A percentile compares a stretch with the other conserved stretches of the same genome.
These are phyloP conservation scores for Boeremia exigua DNA, from an alignment of 2,329 filamentous ascomycete genomes.

Conservation along the genomic window DNA sequence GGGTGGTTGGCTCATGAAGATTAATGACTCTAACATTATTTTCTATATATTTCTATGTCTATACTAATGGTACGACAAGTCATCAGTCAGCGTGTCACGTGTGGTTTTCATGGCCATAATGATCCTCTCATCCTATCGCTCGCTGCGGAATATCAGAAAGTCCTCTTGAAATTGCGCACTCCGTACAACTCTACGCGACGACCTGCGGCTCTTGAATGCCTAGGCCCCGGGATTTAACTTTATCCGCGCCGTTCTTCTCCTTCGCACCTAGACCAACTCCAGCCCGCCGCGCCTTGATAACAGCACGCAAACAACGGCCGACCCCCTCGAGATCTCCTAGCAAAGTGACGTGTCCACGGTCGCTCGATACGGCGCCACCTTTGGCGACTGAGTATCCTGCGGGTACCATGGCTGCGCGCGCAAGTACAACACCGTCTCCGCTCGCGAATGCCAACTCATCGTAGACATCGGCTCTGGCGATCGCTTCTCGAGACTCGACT, in stretches of 20 bases:
- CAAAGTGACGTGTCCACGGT: conserved; percentile 86
- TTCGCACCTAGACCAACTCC: conserved; percentile 75
- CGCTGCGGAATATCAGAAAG: too few relatives aligned
- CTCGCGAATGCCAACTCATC: conserved; percentile 86
- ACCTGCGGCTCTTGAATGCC: conserved; percentile 5
- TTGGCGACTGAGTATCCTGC: conserved; percentile 76
- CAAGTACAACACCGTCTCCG: conserved; percentile 88
- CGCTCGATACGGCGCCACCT: conserved; percentile 77
- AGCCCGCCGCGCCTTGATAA: conserved; percentile 71
- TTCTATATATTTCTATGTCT: too few relatives aligned
- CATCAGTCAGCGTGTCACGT: too few relatives aligned
- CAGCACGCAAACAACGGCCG: conserved; percentile 72
- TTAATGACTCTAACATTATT: too few relatives aligned
- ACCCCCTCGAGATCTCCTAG: conserved; percentile 84
- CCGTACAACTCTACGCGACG: background rate
- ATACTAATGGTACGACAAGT: too few relatives aligned
- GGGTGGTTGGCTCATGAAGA: too few relatives aligned
- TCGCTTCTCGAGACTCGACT: conserved; percentile 74
- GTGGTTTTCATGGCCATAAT: too few relatives aligned
- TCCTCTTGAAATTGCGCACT: too few relatives aligned
- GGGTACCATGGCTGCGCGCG: conserved; percentile 84
- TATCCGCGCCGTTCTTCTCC: conserved; percentile 61
- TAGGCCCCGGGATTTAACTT: conserved; percentile 49
- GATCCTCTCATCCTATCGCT: too few relatives aligned
- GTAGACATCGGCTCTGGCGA: conserved; percentile 78